Evolutionary conservation across 1,284 basidiomycete genomes (phyloP), one percentile per base, ranked within the genome.

Genomic region (Pascua guehoae): DNA sequence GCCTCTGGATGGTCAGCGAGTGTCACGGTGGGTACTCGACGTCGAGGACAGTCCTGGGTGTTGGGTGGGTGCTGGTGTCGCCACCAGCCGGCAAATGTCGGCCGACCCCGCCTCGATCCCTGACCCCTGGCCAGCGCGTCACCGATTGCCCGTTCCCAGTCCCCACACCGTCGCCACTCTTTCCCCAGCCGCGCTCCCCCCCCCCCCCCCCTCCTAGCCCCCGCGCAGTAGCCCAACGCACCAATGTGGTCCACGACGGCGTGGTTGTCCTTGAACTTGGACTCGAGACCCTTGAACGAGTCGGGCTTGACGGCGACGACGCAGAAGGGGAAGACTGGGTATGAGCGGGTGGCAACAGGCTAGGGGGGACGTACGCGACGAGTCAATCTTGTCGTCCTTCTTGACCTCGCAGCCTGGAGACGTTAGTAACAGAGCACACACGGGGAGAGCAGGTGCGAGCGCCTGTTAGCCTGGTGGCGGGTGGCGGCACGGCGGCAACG

Each of bases 271-370:
- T 32, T 32, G 41, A 64, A 57, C 17, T 47, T 49, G 17, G 54
- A 47, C 49, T 70, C 60, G 51, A 75, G 57, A 17, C 64, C 49
- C 17, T 62, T 46, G 42, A 67, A 72, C 57, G 66, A 62, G 41
- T 67, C 56, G 44, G 66, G 62, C 18, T 66, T 63, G 18, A 72
- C 38, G 15, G 52, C 57, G 46, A 71, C 65, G 41, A 62, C 61
- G 47, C 67, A 59, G 61, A 70, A 73, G 8, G 73, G 71, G 61
- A 71, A 62, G 67, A 75, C 73, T 74, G 54, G 10, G 17, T 4
- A n/a, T n/a, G 10, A 36, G 41, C 42, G 10, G 24, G 37, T 24
- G 39, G 41, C 17, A 18, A 42, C 12, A 15, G 11, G 16, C 40
- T 32, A n/a, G n/a, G n/a, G n/a, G 14, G 15, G 43, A 67, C 73